These are phyloP conservation scores for Acer yangbiense DNA, from an alignment of 345 rosid species.

Conservation along the genomic window DNA sequence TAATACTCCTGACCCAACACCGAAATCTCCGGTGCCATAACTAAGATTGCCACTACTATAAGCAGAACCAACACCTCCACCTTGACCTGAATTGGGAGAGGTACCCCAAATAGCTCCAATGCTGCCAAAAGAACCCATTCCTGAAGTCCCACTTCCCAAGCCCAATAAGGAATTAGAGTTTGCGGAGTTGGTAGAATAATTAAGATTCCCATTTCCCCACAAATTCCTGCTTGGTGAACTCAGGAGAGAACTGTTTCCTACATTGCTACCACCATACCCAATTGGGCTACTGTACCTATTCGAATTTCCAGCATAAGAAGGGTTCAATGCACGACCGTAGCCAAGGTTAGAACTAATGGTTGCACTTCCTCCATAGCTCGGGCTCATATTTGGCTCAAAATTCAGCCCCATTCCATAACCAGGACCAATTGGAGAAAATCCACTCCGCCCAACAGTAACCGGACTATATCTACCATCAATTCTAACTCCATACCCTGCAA, in stretches of 20 bases:
- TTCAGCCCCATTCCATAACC: slow-evolving; percentile 62
- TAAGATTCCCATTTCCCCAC: slow-evolving; percentile 63
- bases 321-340: slow-evolving; percentile 58
- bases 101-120: slow-evolving; percentile 68
- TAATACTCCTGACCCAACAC: slow-evolving; percentile 38
- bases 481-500: slow-evolving; percentile 66
- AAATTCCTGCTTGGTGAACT: slow-evolving; percentile 50
- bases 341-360: slow-evolving; percentile 50
- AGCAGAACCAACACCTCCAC: slow-evolving; percentile 35
- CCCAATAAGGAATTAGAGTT: slow-evolving; percentile 39
- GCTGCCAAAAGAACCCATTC: slow-evolving; percentile 53
- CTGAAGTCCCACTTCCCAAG: slow-evolving; percentile 53
- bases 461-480: slow-evolving; percentile 88
- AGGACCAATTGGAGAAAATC: slow-evolving; percentile 65
- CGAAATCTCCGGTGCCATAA: slow-evolving; percentile 39
- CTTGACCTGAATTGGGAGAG: slow-evolving; percentile 36
- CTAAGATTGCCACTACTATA: slow-evolving; percentile 34
- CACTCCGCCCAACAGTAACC: slow-evolving; percentile 51
- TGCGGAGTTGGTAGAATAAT: slow-evolving; percentile 48
- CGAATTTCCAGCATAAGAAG: slow-evolving; percentile 46
- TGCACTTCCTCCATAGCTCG: slow-evolving; percentile 52
- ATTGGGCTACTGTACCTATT: slow-evolving; percentile 50
- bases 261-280: slow-evolving; percentile 43
- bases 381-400: slow-evolving; percentile 61
- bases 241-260: slow-evolving; percentile 46